Evolutionary conservation across 257 asterid genomes (phyloP).

Genomic region (Gynochthodes officinalis): DNA sequence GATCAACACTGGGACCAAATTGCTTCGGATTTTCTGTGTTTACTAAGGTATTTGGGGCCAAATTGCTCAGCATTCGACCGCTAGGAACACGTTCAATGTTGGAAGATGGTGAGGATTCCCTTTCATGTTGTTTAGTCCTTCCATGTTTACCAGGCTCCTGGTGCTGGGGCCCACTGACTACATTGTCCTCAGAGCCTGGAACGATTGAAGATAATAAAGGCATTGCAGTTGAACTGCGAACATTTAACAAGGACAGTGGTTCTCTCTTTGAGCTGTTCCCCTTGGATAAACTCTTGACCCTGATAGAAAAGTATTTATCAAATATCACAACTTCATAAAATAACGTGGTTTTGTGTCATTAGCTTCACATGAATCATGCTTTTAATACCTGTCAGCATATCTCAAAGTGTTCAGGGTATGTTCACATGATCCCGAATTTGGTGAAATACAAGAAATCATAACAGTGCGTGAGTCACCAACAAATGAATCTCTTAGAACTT

Average conservation of each 20-base stretch:
- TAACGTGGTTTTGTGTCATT: neutral
- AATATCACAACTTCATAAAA: neutral
- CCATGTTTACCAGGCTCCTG: slow-evolving; percentile 20
- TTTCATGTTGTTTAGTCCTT: slow-evolving; percentile 20
- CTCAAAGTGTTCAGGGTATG: slow-evolving; percentile 92
- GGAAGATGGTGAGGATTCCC: slow-evolving; percentile 20
- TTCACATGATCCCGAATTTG: slow-evolving; percentile 92
- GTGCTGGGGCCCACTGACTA: slow-evolving; percentile 7
- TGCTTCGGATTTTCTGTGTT: slow-evolving; percentile 12
- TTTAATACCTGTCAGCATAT: slow-evolving; percentile 86
- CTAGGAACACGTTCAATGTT: slow-evolving; percentile 25
- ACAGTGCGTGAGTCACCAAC: slow-evolving; percentile 96
- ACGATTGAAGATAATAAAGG: slow-evolving; percentile 24
- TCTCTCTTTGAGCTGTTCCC: slow-evolving; percentile 36
- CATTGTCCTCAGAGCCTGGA: slow-evolving; percentile 20
- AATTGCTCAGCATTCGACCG: slow-evolving; percentile 21
- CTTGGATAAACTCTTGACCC: slow-evolving; percentile 44
- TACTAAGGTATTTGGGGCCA: neutral
- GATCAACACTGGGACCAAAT: slow-evolving; percentile 15
- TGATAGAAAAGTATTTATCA: neutral
- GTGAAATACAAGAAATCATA: slow-evolving; percentile 94
- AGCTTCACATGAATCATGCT: neutral
- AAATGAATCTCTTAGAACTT: slow-evolving; percentile 90
- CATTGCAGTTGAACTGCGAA: slow-evolving; percentile 24
- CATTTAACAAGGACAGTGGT: slow-evolving; percentile 23